These are phyloP conservation scores for Saccharomycopsis lassenensis DNA, from an alignment of 805 yeast species.

Conservation along the genomic window DNA sequence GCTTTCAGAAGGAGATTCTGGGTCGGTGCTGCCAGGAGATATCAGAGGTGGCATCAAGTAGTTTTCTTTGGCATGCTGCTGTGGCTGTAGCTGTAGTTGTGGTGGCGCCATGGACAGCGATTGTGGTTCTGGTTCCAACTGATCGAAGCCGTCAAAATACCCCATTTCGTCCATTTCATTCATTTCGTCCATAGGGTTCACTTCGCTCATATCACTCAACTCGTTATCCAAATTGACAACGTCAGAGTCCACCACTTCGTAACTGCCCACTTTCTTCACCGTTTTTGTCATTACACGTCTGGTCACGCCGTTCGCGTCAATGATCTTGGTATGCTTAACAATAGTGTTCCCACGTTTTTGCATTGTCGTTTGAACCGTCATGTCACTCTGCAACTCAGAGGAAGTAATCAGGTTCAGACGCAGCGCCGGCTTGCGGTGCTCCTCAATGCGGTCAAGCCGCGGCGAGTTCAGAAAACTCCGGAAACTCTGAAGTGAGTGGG, in stretches of 20 bases:
- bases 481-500: no score
- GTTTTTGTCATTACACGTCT: constrained; percentile 13
- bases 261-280: constrained; percentile 14
- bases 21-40: no score
- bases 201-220: neutral
- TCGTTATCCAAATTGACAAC: constrained; percentile 13
- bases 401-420: neutral
- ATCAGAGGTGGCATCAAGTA: no score
- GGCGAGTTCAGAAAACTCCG: no score
- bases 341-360: constrained; percentile 12
- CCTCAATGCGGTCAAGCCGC: no score
- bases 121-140: neutral
- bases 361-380: constrained; percentile 17
- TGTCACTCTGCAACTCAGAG: no score
- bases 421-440: neutral
- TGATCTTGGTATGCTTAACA: constrained; percentile 13
- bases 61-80: no score
- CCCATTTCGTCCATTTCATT: constrained; percentile 13
- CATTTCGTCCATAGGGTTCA: constrained; percentile 9
- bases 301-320: constrained; percentile 16
- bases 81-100: no score
- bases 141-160: constrained; percentile 5
- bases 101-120: neutral
- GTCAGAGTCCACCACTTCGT: constrained; percentile 17
- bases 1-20: no score